Percentiles rank a stretch among this genome's conserved stretches.
Conservation (phyloP, 257 asterid species). For the Galeopsis tetrahit region DNA sequence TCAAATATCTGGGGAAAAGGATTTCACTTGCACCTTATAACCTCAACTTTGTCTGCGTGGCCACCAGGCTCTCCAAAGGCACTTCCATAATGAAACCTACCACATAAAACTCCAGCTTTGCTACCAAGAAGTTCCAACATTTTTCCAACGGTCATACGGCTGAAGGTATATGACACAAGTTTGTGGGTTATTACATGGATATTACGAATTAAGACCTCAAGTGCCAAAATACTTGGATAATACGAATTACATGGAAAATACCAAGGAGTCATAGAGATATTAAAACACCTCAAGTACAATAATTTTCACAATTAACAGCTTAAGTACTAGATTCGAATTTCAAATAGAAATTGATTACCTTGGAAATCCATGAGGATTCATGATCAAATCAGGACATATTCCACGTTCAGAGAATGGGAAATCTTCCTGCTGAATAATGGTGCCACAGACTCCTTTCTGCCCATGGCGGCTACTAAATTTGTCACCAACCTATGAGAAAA, state of each 20-base stretch:
- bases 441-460: constrained; percentile 98
- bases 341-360: constrained; percentile 50
- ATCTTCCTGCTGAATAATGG: constrained; percentile 93
- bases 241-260: too few species aligned
- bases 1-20: constrained; percentile 27
- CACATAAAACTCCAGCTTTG: constrained; percentile 98
- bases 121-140: constrained; percentile 96
- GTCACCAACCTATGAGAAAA: constrained; percentile 85
- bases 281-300: not conserved
- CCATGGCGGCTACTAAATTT: constrained; percentile 99
- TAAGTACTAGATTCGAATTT: constrained; percentile 32
- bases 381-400: constrained; percentile 92
- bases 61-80: constrained; percentile 99
- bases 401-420: constrained; percentile 98
- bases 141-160: constrained; percentile 99
- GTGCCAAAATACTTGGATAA: too few species aligned
- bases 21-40: constrained; percentile 62
- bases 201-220: too few species aligned
- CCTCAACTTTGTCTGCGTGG: constrained; percentile 90
- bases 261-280: not conserved
- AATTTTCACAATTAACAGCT: constrained; percentile 26
- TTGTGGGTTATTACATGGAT: constrained; percentile 27
- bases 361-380: constrained; percentile 99
- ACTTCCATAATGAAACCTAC: constrained; percentile 95
- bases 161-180: constrained; percentile 42